A percentile compares a stretch with the other conserved stretches of the same genome.
Conservation (phyloP, 2,329 filamentous ascomycete species). For the Aspergillus awamori region DNA sequence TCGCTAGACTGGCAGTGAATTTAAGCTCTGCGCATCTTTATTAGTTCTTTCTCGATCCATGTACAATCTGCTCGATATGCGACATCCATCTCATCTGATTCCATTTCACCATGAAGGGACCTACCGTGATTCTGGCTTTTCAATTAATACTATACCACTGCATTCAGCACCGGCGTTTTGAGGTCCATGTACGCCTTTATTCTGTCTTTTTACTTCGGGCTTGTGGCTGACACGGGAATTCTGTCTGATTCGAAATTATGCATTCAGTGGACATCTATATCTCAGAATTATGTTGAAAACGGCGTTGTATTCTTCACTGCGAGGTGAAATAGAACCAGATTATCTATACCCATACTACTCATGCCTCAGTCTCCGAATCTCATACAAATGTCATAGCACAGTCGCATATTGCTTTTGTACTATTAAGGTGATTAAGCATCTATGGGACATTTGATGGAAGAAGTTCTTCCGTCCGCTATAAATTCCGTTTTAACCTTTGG, state of each 20-base stretch:
- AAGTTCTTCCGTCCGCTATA: no score
- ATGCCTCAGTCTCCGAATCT: no score
- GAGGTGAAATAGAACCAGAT: no score
- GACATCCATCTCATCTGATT: not conserved
- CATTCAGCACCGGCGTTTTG: not conserved
- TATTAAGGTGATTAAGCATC: no score
- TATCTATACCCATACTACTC: no score
- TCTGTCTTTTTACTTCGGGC: not conserved
- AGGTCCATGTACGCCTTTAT: not conserved
- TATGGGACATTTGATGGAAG: no score
- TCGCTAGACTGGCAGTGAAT: not conserved
- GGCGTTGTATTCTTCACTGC: no score
- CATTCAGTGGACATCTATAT: not conserved
- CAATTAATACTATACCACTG: not conserved
- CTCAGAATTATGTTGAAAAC: not conserved
- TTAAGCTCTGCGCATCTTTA: not conserved
- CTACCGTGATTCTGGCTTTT: not conserved
- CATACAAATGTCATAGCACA: no score
- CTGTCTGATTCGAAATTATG: conserved; percentile 10
- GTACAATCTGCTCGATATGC: not conserved
- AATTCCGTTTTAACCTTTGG: no score
- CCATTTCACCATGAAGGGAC: no score
- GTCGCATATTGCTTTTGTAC: no score
- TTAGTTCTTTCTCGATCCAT: not conserved
- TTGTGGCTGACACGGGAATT: conserved; percentile 2